Evolutionary conservation across 371 early-diverging fungal species (phyloP).

Genomic region (Chytridium lagenaria): DNA sequence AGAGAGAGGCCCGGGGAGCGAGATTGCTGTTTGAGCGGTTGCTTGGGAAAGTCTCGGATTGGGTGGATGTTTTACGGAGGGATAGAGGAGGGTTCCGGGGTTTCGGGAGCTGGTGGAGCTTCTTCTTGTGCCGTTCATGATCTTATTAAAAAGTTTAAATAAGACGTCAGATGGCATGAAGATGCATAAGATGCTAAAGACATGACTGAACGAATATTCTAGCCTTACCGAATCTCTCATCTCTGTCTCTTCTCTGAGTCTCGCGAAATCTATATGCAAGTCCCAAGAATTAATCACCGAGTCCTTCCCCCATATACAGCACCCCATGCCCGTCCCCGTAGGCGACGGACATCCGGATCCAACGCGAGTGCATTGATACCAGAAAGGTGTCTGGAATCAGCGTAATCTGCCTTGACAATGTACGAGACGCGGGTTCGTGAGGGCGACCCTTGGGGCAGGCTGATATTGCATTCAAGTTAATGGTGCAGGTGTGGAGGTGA

Average conservation of each 20-base stretch:
- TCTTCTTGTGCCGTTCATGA: not conserved
- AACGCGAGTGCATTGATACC: slow-evolving; percentile 81
- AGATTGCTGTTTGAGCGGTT: too few species aligned
- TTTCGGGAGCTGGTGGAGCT: not conserved
- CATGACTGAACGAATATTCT: too few species aligned
- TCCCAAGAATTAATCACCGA: slow-evolving; percentile 89
- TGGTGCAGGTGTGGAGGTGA: too few species aligned
- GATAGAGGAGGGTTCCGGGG: not conserved
- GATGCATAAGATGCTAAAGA: too few species aligned
- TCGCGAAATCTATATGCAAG: slow-evolving; percentile 57
- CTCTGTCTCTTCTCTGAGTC: slow-evolving; percentile 23
- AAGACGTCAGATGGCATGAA: not conserved
- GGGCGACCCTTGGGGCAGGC: not conserved
- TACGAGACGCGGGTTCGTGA: slow-evolving; percentile 41
- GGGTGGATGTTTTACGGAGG: not conserved
- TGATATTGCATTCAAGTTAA: too few species aligned
- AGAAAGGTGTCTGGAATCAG: slow-evolving; percentile 25
- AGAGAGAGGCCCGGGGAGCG: too few species aligned
- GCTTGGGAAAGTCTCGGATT: too few species aligned
- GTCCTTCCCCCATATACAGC: slow-evolving; percentile 90
- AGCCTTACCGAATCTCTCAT: not conserved
- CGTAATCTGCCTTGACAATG: slow-evolving; percentile 27
- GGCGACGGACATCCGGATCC: slow-evolving; percentile 51
- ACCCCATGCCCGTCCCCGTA: slow-evolving; percentile 39
- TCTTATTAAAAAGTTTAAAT: not conserved